Percentiles rank a stretch among this genome's conserved stretches.
Conservation (phyloP, 495 filamentous ascomycete genomes). For the Aspergillus panamensis region DNA sequence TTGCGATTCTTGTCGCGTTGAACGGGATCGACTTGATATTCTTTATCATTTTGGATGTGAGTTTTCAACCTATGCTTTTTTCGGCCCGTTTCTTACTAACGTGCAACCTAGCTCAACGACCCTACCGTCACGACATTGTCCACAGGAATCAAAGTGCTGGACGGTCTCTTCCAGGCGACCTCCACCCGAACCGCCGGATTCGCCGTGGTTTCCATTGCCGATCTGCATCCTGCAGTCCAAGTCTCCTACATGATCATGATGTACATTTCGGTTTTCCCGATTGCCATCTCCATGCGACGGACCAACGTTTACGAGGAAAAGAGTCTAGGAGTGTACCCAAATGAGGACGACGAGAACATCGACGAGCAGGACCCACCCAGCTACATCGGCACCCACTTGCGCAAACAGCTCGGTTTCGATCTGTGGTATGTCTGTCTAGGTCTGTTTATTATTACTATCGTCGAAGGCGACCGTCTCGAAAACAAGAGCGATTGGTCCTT, state of each 20-base stretch:
- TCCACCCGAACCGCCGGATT: conserved; percentile 89
- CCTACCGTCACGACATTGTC: conserved; percentile 58
- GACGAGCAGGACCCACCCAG: conserved; percentile 59
- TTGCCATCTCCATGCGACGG: conserved; percentile 86
- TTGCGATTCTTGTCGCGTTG: conserved; percentile 74
- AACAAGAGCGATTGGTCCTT: conserved; percentile 57
- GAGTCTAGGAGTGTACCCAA: conserved; percentile 75
- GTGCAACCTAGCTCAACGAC: conserved; percentile 57
- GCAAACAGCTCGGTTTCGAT: conserved; percentile 88
- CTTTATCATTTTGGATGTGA: conserved; percentile 84
- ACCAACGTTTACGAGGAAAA: conserved; percentile 98
- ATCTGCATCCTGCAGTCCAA: conserved; percentile 85
- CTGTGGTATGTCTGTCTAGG: conserved; percentile 92
- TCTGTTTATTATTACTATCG: conserved; percentile 80
- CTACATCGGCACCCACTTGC: conserved; percentile 84
- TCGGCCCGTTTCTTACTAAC: neutral
- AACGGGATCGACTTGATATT: conserved; percentile 84
- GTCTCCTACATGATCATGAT: conserved; percentile 98
- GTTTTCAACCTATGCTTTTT: conserved; percentile 25
- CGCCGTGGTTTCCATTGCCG: conserved; percentile 67
- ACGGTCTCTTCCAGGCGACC: conserved; percentile 83
- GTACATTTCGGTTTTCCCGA: conserved; percentile 97
- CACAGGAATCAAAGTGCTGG: conserved; percentile 67
- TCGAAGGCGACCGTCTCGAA: conserved; percentile 66
- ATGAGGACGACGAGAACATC: conserved; percentile 41